These are phyloP conservation scores for Pichia sp. DNA, from an alignment of 1,139 yeast genomes.

Conservation along the genomic window DNA sequence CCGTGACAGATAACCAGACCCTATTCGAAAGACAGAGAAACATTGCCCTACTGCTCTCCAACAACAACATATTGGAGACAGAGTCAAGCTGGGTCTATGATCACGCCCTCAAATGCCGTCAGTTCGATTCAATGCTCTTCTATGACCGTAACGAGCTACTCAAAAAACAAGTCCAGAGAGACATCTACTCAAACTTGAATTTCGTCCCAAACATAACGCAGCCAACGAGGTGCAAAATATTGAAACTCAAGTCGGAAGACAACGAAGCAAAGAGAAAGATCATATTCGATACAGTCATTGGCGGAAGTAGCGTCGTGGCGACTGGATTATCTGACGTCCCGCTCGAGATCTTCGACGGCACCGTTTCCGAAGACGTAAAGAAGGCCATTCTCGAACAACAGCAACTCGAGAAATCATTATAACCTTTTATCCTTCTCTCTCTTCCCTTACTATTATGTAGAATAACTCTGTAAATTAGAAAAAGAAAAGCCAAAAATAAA, in stretches of 20 bases:
- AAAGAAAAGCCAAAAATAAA: background rate
- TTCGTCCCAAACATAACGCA: slow-evolving; percentile 77
- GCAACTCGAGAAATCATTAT: slow-evolving; percentile 40
- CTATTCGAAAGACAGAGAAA: slow-evolving; percentile 19
- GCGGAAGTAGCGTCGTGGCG: slow-evolving; percentile 39
- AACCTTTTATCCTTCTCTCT: background rate
- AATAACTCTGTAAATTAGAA: slow-evolving; percentile 2
- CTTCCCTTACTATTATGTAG: background rate
- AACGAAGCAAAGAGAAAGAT: slow-evolving; percentile 27
- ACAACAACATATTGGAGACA: slow-evolving; percentile 17
- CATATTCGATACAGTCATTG: slow-evolving; percentile 48
- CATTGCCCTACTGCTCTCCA: slow-evolving; percentile 12
- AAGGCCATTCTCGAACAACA: slow-evolving; percentile 66
- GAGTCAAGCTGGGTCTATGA: slow-evolving; percentile 66
- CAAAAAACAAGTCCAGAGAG: slow-evolving; percentile 56
- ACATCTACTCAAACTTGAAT: slow-evolving; percentile 74
- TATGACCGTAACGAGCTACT: slow-evolving; percentile 55
- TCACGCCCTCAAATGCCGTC: slow-evolving; percentile 72
- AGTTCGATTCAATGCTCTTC: slow-evolving; percentile 58
- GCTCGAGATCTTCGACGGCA: slow-evolving; percentile 50
- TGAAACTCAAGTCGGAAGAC: slow-evolving; percentile 28
- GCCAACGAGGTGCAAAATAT: slow-evolving; percentile 46
- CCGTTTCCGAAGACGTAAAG: slow-evolving; percentile 53
- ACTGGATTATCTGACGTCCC: slow-evolving; percentile 67
- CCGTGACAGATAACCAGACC: slow-evolving; percentile 1